Conservation (phyloP, 1,139 yeast genomes). For the Pichia sp. region DNA sequence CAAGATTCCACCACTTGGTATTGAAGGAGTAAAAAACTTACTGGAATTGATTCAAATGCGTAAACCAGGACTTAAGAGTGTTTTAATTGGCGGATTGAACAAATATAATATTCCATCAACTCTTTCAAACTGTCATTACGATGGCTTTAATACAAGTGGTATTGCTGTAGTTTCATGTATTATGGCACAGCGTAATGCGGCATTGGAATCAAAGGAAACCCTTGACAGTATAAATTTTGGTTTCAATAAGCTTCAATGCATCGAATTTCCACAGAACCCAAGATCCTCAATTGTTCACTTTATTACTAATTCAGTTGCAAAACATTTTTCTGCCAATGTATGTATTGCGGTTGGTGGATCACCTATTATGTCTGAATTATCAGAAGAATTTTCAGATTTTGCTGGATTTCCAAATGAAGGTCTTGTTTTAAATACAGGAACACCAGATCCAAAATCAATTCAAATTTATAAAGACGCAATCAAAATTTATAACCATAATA, state of each 20-base stretch:
- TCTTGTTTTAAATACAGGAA: slow-evolving; percentile 71
- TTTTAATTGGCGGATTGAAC: slow-evolving; percentile 85
- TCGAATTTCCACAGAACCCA: slow-evolving; percentile 33
- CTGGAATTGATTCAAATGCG: slow-evolving; percentile 41
- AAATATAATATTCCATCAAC: slow-evolving; percentile 56
- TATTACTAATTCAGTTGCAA: slow-evolving; percentile 84
- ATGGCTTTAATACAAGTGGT: slow-evolving; percentile 57
- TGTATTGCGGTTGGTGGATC: slow-evolving; percentile 80
- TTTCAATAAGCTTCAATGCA: neutral
- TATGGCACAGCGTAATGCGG: slow-evolving; percentile 63
- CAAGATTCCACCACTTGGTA: slow-evolving; percentile 50
- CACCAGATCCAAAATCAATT: slow-evolving; percentile 39
- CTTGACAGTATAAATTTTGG: slow-evolving; percentile 12
- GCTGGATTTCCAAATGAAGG: slow-evolving; percentile 49
- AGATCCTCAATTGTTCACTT: slow-evolving; percentile 56
- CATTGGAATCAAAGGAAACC: slow-evolving; percentile 15
- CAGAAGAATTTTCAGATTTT: slow-evolving; percentile 62
- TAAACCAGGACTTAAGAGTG: slow-evolving; percentile 45
- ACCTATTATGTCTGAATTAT: slow-evolving; percentile 85
- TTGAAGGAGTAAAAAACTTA: slow-evolving; percentile 56
- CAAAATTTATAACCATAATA: slow-evolving; percentile 47
- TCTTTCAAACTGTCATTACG: slow-evolving; percentile 42
- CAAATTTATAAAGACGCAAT: slow-evolving; percentile 48
- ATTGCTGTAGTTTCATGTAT: slow-evolving; percentile 83
- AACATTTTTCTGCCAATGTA: slow-evolving; percentile 85